Evolutionary conservation across 805 yeast genomes (phyloP).

Genomic region (Sugiyamaella valdiviana): DNA sequence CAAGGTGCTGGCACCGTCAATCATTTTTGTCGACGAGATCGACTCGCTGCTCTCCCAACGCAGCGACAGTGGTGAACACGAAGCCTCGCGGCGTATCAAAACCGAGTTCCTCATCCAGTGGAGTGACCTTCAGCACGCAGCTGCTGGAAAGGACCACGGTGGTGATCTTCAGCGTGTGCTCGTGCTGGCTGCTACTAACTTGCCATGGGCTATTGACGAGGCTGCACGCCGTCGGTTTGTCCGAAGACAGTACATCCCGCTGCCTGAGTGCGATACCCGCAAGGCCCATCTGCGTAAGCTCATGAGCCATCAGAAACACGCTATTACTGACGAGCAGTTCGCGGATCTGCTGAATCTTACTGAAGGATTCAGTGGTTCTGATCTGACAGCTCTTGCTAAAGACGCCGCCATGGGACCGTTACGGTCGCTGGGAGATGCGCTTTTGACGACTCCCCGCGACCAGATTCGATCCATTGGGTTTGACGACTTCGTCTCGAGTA

Average conservation of each 20-base stretch:
- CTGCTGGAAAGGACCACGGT: slow-evolving; percentile 60
- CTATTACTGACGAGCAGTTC: slow-evolving; percentile 57
- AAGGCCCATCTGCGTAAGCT: slow-evolving; percentile 62
- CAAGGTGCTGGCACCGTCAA: slow-evolving; percentile 79
- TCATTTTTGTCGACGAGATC: slow-evolving; percentile 92
- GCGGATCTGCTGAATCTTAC: slow-evolving; percentile 58
- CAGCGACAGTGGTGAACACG: slow-evolving; percentile 72
- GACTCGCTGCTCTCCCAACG: slow-evolving; percentile 83
- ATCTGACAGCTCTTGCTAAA: slow-evolving; percentile 86
- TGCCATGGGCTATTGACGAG: slow-evolving; percentile 97
- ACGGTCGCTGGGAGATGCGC: slow-evolving; percentile 78
- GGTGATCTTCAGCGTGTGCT: slow-evolving; percentile 61
- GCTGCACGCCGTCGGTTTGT: slow-evolving; percentile 94
- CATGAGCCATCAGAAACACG: slow-evolving; percentile 64
- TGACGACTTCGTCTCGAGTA: slow-evolving; percentile 67
- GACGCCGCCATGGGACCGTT: slow-evolving; percentile 98
- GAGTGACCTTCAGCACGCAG: slow-evolving; percentile 86
- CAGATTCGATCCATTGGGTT: slow-evolving; percentile 70
- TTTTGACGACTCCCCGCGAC: slow-evolving; percentile 61
- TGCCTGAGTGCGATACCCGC: slow-evolving; percentile 84
- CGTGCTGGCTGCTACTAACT: slow-evolving; percentile 88
- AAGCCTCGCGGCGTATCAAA: slow-evolving; percentile 81
- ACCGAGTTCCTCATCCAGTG: slow-evolving; percentile 92
- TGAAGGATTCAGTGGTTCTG: slow-evolving; percentile 86
- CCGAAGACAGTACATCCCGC: slow-evolving; percentile 84